Evolutionary conservation across 148 eudicot species (phyloP).

Genomic region (Vaccinium corymbosum): DNA sequence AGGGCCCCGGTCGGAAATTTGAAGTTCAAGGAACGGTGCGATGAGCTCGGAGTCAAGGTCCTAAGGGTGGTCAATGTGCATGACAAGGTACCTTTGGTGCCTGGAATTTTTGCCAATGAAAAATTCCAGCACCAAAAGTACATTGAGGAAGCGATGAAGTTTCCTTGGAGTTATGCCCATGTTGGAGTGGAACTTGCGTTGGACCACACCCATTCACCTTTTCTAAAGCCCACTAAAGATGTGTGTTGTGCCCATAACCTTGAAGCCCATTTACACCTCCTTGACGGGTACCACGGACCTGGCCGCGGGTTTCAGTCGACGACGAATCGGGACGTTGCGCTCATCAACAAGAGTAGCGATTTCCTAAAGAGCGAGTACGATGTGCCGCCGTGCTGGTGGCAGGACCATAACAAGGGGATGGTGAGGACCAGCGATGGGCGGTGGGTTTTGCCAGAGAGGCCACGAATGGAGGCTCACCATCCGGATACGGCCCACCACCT

Average conservation of each 20-base stretch:
- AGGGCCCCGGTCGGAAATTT: constrained; percentile 86
- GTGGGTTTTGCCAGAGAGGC: constrained; percentile 74
- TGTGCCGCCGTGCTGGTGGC: constrained; percentile 79
- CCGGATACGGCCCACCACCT: constrained; percentile 65
- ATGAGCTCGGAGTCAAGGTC: constrained; percentile 41
- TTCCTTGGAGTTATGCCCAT: constrained; percentile 57
- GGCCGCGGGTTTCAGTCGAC: constrained; percentile 28
- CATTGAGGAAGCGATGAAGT: constrained; percentile 16
- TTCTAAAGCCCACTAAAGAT: constrained; percentile 30
- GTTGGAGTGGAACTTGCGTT: constrained; percentile 44
- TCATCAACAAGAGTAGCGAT: constrained; percentile 67
- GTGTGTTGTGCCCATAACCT: constrained; percentile 35
- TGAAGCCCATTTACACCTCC: constrained; percentile 50
- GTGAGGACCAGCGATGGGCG: constrained; percentile 60
- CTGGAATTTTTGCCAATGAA: constrained; percentile 49
- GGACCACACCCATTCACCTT: constrained; percentile 43
- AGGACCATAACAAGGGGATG: constrained; percentile 84
- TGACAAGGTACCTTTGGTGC: constrained; percentile 48
- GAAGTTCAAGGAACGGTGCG: constrained; percentile 46
- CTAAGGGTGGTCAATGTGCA: constrained; percentile 43
- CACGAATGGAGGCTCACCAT: constrained; percentile 55
- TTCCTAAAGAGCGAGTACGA: constrained; percentile 50
- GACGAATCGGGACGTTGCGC: constrained; percentile 62
- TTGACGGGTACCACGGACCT: constrained; percentile 60
- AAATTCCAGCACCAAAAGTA: constrained; percentile 41